A percentile compares a stretch with the other conserved stretches of the same genome.
These are phyloP conservation scores for Marasmius fiardii DNA, from an alignment of 1,284 basidiomycete genomes.

Conservation along the genomic window DNA sequence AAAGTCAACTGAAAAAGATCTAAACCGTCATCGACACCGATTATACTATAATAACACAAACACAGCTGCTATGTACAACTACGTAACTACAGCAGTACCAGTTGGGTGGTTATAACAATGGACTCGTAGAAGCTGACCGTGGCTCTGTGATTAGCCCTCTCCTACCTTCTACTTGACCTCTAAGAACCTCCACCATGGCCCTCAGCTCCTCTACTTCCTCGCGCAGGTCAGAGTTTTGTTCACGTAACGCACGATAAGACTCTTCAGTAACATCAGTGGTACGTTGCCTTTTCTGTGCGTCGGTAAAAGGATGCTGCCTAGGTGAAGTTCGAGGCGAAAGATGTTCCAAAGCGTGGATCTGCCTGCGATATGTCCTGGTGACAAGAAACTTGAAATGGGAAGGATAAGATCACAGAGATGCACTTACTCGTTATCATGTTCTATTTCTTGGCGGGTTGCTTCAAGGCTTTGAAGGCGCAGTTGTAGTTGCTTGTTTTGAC, in stretches of 20 bases:
- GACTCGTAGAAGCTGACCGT: not conserved
- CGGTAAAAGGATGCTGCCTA: not conserved
- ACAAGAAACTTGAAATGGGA: slow-evolving; percentile 8
- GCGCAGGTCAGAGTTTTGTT: slow-evolving; percentile 55
- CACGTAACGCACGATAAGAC: slow-evolving; percentile 46
- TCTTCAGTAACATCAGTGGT: slow-evolving; percentile 42
- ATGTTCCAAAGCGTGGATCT: slow-evolving; percentile 57
- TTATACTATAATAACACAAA: too few relatives aligned
- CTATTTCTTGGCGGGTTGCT: slow-evolving; percentile 44
- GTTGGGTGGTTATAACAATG: not conserved
- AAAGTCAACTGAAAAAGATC: too few relatives aligned
- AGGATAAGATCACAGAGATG: not conserved
- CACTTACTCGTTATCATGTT: slow-evolving; percentile 54
- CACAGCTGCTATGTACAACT: not conserved
- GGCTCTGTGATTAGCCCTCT: slow-evolving; percentile 33
- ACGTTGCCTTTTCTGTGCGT: not conserved
- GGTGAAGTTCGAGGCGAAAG: slow-evolving; percentile 23
- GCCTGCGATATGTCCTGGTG: slow-evolving; percentile 48
- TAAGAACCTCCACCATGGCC: slow-evolving; percentile 66
- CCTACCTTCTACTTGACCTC: slow-evolving; percentile 46
- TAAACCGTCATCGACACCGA: too few relatives aligned
- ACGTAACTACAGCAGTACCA: not conserved
- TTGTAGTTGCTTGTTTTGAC: slow-evolving; percentile 60
- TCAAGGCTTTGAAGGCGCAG: slow-evolving; percentile 56
- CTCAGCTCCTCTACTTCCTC: slow-evolving; percentile 71